Evolutionary conservation across 2,329 filamentous ascomycete species (phyloP).

Genomic region (Neonectria coccinea): DNA sequence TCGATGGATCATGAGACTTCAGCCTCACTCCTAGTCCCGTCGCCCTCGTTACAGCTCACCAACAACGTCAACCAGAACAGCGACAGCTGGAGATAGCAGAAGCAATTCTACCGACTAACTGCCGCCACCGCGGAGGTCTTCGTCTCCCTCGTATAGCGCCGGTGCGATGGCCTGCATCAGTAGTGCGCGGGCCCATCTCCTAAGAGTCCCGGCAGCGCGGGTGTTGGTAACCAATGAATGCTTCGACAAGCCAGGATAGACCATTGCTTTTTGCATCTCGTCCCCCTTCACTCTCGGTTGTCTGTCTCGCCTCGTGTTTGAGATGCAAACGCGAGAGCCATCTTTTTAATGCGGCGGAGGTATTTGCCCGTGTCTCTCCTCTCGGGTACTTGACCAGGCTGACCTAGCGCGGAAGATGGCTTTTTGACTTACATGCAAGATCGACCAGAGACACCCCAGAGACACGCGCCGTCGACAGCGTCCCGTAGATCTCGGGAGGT

Average conservation of each 20-base stretch:
- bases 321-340: slow-evolving; percentile 9
- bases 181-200: slow-evolving; percentile 34
- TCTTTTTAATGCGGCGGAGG: neutral
- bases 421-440: slow-evolving; percentile 8
- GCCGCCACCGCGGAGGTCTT: slow-evolving; percentile 19
- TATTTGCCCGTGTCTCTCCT: slow-evolving; percentile 5
- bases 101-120: slow-evolving; percentile 27
- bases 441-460: slow-evolving; percentile 21
- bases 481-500: slow-evolving; percentile 32
- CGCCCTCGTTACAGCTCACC: slow-evolving; percentile 18
- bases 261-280: slow-evolving; percentile 14
- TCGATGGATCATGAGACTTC: slow-evolving; percentile 14
- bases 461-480: slow-evolving; percentile 19
- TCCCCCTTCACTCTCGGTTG: slow-evolving; percentile 6
- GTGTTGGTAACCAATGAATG: slow-evolving; percentile 42
- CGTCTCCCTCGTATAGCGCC: slow-evolving; percentile 24
- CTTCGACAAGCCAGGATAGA: slow-evolving; percentile 14
- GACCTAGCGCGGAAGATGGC: neutral
- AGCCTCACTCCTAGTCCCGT: slow-evolving; percentile 22
- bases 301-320: slow-evolving; percentile 3
- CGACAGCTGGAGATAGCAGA: slow-evolving; percentile 21
- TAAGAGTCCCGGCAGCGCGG: slow-evolving; percentile 39
- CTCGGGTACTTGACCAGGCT: neutral
- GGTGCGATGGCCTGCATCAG: slow-evolving; percentile 29
- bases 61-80: slow-evolving; percentile 14